Percentiles rank a stretch among this genome's conserved stretches.
Evolutionary conservation across 2,329 filamentous ascomycete genomes (phyloP).

Genomic region (Aspergillus sp.): DNA sequence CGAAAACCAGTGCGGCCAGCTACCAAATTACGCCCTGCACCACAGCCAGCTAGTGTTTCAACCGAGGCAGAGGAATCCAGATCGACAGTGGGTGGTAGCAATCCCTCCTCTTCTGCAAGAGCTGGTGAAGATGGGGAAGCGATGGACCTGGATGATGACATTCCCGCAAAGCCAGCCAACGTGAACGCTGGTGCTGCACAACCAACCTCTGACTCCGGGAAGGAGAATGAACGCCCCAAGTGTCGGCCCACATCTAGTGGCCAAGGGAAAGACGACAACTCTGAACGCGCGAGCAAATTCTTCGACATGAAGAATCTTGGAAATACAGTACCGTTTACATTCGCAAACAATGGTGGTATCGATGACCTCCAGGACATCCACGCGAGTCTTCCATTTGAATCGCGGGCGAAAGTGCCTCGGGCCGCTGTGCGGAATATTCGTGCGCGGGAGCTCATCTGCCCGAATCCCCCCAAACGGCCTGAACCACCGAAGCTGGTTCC

Average conservation of each 20-base stretch:
- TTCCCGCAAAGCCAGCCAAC: conserved; percentile 16
- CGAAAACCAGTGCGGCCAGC: conserved; percentile 29
- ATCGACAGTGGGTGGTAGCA: conserved; percentile 25
- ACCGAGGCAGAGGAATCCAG: conserved; percentile 40
- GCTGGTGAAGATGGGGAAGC: conserved; percentile 31
- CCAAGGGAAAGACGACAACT: conserved; percentile 4
- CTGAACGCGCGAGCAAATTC: conserved; percentile 17
- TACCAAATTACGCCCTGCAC: conserved; percentile 25
- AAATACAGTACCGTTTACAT: conserved; percentile 49
- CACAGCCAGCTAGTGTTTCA: conserved; percentile 35
- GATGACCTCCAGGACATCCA: conserved; percentile 53
- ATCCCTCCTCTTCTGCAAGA: conserved; percentile 15
- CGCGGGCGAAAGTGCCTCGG: conserved; percentile 46
- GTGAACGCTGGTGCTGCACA: background rate
- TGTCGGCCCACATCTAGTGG: conserved; percentile 8
- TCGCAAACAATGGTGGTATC: conserved; percentile 47
- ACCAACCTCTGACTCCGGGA: conserved; percentile 5
- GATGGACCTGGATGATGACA: conserved; percentile 47
- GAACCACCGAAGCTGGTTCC: conserved; percentile 26
- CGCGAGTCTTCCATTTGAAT: conserved; percentile 57
- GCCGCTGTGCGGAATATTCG: conserved; percentile 38
- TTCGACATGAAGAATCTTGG: conserved; percentile 52
- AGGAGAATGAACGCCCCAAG: conserved; percentile 13
- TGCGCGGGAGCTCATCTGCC: conserved; percentile 44
- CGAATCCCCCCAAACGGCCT: conserved; percentile 53